Evolutionary conservation across 2,329 filamentous ascomycete genomes (phyloP), one percentile per base, ranked within the genome.

Genomic region (Paecilomyces formosus): DNA sequence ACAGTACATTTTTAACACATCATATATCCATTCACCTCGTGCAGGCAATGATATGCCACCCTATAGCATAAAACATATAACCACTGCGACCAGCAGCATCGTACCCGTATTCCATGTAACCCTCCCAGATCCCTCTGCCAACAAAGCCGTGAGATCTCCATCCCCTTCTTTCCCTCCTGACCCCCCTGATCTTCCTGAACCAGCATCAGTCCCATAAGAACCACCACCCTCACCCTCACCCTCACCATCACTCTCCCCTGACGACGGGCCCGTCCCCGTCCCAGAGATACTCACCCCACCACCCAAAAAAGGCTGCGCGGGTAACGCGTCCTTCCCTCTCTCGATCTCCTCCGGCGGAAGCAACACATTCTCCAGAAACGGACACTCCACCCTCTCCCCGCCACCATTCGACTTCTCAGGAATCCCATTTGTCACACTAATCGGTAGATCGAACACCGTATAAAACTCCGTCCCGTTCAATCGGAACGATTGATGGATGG

Each of bases 391-490:
- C 22, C 68, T 59, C 13, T 67, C 60, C 8, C 18, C 6, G 3
- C 26, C 50, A 12, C 21, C 21, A 26, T 26, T 26, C 22, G 51
- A 26, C 18, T 61, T 60, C 50, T 71, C 60, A 0, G 63, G 58
- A 62, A 90, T 89, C 45, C 75, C 78, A 69, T 90, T 90, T 5
- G 86, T 88, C 39, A 89, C 82, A 2, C 81, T 79, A 63, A 90
- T 86, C 18, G 87, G 87, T 12, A 89, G 74, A 63, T 90, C 85
- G 65, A 89, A 89, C 57, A 90, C 82, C 8, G 86, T 89, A 70
- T 89, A 89, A 64, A 84, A 80, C 53, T 87, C 78, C 1, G 79
- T 78, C 12, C 78, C 81, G 67, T 89, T 88, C 57, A 88, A 77
- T 12, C 84, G 81, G 70, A 88, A 90, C 65, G 81, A 86, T 66